A percentile compares a stretch with the other conserved stretches of the same genome.
phyloP scores from a whole-genome alignment of 2,329 filamentous ascomycete genomes.

The Aspergillus sp. region DNA sequence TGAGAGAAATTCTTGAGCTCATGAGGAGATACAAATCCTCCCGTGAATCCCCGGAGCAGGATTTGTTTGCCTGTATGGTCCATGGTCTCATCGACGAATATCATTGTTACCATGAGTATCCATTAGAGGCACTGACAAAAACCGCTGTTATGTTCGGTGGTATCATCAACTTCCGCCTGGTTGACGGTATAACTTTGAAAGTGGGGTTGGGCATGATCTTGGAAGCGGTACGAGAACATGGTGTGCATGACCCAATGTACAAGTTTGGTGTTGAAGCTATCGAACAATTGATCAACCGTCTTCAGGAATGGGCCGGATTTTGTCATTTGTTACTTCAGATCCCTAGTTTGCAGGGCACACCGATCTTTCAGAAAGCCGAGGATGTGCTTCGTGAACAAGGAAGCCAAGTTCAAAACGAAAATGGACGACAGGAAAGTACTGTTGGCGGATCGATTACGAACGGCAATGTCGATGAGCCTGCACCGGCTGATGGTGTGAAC shows the following conservation, averaged over 20 bases:
- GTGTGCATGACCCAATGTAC: conserved; percentile 86
- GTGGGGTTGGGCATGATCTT: conserved; percentile 96
- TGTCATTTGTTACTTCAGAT: conserved; percentile 83
- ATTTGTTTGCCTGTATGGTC: conserved; percentile 98
- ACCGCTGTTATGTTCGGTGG: conserved; percentile 96
- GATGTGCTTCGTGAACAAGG: conserved; percentile 73
- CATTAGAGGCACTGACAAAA: conserved; percentile 90
- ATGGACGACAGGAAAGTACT: conserved; percentile 36
- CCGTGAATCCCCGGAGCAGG: conserved; percentile 78
- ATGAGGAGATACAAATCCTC: conserved; percentile 88
- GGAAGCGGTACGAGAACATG: conserved; percentile 87
- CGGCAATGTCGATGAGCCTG: conserved; percentile 65
- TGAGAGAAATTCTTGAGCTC: conserved; percentile 79
- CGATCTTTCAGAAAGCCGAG: conserved; percentile 78
- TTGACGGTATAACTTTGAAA: conserved; percentile 85
- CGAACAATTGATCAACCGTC: conserved; percentile 78
- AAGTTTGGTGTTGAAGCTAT: conserved; percentile 96
- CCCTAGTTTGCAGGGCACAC: conserved; percentile 76
- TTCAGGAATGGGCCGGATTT: conserved; percentile 94
- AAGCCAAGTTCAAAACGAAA: conserved; percentile 54
- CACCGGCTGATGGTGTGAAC: conserved; percentile 58
- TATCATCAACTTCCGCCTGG: conserved; percentile 89
- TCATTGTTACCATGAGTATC: conserved; percentile 91
- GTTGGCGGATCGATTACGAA: conserved; percentile 58
- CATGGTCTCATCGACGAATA: conserved; percentile 98